Percentiles rank a stretch among this genome's conserved stretches.
These are phyloP conservation scores for Aspergillus sp. DNA, from an alignment of 2,329 filamentous ascomycete species.

Conservation along the genomic window DNA sequence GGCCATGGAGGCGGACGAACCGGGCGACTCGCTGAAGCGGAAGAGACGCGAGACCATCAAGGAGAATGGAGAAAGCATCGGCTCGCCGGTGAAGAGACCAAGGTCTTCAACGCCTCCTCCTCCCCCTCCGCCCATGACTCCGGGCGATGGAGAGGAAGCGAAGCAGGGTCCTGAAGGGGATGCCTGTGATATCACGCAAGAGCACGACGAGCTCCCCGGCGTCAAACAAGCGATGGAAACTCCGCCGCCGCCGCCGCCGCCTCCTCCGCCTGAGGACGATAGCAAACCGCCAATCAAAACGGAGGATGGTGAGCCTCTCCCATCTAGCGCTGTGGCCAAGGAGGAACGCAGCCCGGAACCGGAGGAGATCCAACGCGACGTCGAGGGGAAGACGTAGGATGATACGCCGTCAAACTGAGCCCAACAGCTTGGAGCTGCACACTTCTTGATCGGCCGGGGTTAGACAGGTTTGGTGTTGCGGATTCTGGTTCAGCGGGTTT, in stretches of 20 bases:
- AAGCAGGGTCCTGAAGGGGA: conserved; percentile 13
- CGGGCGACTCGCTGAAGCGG: conserved; percentile 44
- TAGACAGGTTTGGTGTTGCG: too few relatives aligned
- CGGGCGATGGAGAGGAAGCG: conserved; percentile 5
- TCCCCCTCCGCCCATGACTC: conserved; percentile 23
- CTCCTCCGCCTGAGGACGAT: conserved; percentile 23
- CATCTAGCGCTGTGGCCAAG: background rate
- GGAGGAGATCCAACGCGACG: too few relatives aligned
- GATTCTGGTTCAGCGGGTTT: too few relatives aligned
- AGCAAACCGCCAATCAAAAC: too few relatives aligned
- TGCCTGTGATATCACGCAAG: conserved; percentile 9
- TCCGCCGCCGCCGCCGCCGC: conserved; percentile 20
- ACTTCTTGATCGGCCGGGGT: too few relatives aligned
- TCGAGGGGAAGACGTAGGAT: too few relatives aligned
- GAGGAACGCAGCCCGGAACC: too few relatives aligned
- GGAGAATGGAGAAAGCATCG: conserved; percentile 28
- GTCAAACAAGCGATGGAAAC: conserved; percentile 13
- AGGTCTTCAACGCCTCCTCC: conserved; percentile 35
- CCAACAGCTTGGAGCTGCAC: too few relatives aligned
- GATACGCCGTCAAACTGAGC: too few relatives aligned
- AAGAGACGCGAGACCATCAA: conserved; percentile 47
- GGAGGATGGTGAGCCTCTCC: background rate
- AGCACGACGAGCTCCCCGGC: conserved; percentile 9
- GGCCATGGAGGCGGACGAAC: conserved; percentile 2
- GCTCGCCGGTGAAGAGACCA: conserved; percentile 48